Percentiles rank a stretch among this genome's conserved stretches.
These are phyloP conservation scores for Aurifilum marmelostoma DNA, from an alignment of 2,329 filamentous ascomycete genomes.

Conservation along the genomic window DNA sequence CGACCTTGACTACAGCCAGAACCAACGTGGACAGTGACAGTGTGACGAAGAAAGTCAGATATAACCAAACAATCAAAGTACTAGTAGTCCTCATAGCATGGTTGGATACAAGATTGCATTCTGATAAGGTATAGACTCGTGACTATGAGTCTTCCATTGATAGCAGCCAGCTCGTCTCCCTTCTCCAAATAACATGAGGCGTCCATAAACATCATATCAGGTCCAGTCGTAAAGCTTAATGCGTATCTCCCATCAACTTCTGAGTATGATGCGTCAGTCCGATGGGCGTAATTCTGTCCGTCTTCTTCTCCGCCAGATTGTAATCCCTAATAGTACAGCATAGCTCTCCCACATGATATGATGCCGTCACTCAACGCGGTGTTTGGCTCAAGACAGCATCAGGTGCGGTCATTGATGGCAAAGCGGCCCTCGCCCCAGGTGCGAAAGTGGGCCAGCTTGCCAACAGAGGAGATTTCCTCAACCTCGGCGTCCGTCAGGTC, in stretches of 20 bases:
- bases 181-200: no score
- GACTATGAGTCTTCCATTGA: background rate
- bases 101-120: background rate
- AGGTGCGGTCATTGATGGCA: background rate
- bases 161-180: background rate
- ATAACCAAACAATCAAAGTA: background rate
- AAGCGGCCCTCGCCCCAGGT: background rate
- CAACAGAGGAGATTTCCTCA: background rate
- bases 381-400: background rate
- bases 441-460: background rate
- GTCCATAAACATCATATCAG: background rate
- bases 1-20: no score
- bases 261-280: background rate
- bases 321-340: background rate
- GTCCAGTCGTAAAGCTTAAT: background rate
- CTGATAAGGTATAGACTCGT: background rate
- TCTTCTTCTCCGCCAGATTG: background rate
- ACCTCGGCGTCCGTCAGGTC: background rate
- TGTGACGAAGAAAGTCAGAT: no score
- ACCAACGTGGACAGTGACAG: no score
- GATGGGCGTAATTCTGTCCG: background rate
- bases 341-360: background rate
- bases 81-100: background rate
- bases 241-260: background rate
- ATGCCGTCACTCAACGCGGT: background rate